Percentiles rank a stretch among this genome's conserved stretches.
These are phyloP conservation scores for Aspergillaceae sp. DNA, from an alignment of 2,329 filamentous ascomycete genomes.

Conservation along the genomic window DNA sequence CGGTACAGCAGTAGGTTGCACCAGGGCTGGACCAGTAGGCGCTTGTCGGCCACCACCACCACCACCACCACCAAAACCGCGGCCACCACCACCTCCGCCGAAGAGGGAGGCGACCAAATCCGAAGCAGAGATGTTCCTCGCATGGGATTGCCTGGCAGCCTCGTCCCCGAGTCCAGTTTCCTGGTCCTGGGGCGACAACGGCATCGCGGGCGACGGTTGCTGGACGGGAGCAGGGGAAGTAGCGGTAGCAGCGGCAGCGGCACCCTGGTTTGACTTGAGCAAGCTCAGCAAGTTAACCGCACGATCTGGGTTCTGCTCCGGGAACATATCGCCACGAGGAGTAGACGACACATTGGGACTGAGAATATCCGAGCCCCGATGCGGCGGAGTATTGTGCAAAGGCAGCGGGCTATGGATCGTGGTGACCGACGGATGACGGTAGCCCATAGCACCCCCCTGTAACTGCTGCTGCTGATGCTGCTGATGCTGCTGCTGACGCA, in stretches of 20 bases:
- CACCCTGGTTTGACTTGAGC: conserved; percentile 53
- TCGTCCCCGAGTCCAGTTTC: conserved; percentile 15
- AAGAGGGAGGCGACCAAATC: conserved; percentile 51
- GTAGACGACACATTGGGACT: conserved; percentile 42
- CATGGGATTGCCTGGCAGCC: conserved; percentile 17
- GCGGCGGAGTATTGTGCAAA: conserved; percentile 43
- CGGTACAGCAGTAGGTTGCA: conserved; percentile 16
- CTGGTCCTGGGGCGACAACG: conserved; percentile 19
- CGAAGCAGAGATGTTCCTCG: conserved; percentile 43
- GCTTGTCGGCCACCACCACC: conserved; percentile 2
- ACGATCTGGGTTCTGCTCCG: conserved; percentile 28
- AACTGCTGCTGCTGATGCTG: too few species aligned
- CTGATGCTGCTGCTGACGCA: conserved; percentile 8
- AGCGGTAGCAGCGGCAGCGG: conserved; percentile 13
- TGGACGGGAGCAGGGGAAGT: conserved; percentile 8
- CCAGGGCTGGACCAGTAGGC: neutral
- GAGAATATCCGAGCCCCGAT: conserved; percentile 50
- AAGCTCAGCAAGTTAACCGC: conserved; percentile 55
- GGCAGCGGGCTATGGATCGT: conserved; percentile 50
- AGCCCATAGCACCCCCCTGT: conserved; percentile 23
- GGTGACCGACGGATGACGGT: conserved; percentile 50
- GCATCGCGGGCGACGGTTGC: conserved; percentile 20
- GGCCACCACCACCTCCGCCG: conserved; percentile 36
- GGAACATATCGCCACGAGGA: too few species aligned
- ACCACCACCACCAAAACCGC: conserved; percentile 18